Evolutionary conservation across 306 rosid genomes (phyloP).

Genomic region (Nissolia schottii): DNA sequence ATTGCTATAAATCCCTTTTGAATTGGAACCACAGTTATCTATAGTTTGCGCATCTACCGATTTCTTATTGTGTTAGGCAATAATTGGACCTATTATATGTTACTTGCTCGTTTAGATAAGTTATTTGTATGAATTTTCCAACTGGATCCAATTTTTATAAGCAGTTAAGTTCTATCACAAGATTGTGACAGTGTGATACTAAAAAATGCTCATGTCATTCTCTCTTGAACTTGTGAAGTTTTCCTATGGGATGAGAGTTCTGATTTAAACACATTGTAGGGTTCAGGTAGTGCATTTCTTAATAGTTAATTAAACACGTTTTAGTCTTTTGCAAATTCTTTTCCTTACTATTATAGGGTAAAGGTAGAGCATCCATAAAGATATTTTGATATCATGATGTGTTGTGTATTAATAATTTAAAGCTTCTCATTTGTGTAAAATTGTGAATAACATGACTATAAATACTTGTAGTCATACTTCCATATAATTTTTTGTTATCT

Average conservation of each 20-base stretch:
- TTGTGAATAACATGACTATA: background rate
- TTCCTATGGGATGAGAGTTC: background rate
- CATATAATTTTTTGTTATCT: background rate
- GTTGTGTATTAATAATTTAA: background rate
- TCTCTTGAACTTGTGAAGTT: background rate
- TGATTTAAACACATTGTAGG: background rate
- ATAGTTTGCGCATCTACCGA: background rate
- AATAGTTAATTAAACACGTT: background rate
- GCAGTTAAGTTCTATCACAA: background rate
- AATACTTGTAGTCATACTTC: background rate
- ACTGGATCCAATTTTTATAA: background rate
- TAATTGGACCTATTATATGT: background rate
- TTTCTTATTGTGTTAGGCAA: background rate
- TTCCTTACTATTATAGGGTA: background rate
- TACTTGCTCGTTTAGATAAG: constrained; percentile 6
- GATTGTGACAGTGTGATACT: background rate
- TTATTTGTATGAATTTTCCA: background rate
- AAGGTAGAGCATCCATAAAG: background rate
- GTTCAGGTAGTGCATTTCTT: background rate
- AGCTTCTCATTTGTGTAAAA: background rate
- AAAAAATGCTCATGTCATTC: background rate
- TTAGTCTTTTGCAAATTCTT: background rate
- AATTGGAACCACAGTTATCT: background rate
- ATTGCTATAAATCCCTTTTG: background rate
- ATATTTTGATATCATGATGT: background rate